A percentile compares a stretch with the other conserved stretches of the same genome.
phyloP scores from a whole-genome alignment of 2,329 filamentous ascomycete genomes.

The Xylaria sp. region DNA sequence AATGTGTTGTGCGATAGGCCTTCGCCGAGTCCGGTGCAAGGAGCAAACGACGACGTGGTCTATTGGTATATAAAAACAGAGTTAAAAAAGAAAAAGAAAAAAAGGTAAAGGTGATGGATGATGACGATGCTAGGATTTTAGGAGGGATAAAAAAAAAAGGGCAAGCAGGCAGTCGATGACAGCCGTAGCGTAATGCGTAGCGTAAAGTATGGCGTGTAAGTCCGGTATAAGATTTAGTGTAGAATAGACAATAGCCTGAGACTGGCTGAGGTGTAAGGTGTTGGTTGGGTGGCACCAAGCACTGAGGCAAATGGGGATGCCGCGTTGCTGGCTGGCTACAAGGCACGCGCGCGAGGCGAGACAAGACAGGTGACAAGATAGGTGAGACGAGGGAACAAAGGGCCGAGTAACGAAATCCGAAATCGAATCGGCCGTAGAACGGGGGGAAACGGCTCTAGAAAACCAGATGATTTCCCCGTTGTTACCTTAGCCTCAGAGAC shows the following conservation, averaged over 20 bases:
- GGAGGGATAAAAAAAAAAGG: slow-evolving; percentile 15
- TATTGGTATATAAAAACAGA: neutral
- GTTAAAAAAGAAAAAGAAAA: neutral
- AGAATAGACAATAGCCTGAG: slow-evolving; percentile 18
- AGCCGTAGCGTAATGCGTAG: slow-evolving; percentile 15
- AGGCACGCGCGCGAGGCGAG: slow-evolving; percentile 42
- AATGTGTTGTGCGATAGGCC: slow-evolving; percentile 2
- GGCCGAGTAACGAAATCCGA: slow-evolving; percentile 44
- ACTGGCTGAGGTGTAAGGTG: slow-evolving; percentile 13
- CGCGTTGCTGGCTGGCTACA: slow-evolving; percentile 17
- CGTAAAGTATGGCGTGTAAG: slow-evolving; percentile 15
- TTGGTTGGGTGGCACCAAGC: slow-evolving; percentile 28
- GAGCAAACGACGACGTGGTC: slow-evolving; percentile 6
- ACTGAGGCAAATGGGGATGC: slow-evolving; percentile 37
- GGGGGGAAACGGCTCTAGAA: slow-evolving; percentile 27
- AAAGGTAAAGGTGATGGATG: neutral
- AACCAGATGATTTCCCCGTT: slow-evolving; percentile 28
- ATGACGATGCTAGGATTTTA: slow-evolving; percentile 5
- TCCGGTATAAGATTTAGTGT: slow-evolving; percentile 14
- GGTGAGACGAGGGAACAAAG: slow-evolving; percentile 42
- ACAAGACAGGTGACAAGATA: neutral
- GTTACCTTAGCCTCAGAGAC: slow-evolving; percentile 30
- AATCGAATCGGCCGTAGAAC: slow-evolving; percentile 28
- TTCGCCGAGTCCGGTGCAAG: slow-evolving; percentile 11
- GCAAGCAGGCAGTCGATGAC: slow-evolving; percentile 17